Conservation (phyloP, 2,329 filamentous ascomycete genomes). For the Pestalotiopsis sp. region DNA sequence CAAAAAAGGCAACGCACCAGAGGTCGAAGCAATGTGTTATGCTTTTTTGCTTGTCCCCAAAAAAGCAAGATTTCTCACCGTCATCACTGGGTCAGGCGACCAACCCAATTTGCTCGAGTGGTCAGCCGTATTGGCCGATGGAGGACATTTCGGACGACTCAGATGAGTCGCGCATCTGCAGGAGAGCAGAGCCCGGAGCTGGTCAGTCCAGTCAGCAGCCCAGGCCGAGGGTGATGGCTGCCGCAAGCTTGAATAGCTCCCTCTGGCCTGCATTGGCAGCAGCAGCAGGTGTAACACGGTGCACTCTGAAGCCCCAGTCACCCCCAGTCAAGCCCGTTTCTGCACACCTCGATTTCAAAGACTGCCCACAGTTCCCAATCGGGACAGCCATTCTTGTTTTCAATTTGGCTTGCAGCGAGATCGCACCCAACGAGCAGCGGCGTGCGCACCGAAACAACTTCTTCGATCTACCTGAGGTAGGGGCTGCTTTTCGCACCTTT, state of each 20-base stretch:
- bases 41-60: not conserved
- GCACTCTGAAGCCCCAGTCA: not conserved
- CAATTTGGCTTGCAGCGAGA: not conserved
- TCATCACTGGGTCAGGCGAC: slow-evolving; percentile 31
- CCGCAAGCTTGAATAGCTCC: slow-evolving; percentile 32
- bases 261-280: slow-evolving; percentile 26
- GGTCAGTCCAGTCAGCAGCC: slow-evolving; percentile 31
- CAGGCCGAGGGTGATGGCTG: slow-evolving; percentile 32
- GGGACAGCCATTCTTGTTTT: not conserved
- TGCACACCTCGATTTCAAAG: slow-evolving; percentile 3
- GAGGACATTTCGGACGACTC: slow-evolving; percentile 20
- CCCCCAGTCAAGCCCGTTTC: slow-evolving; percentile 5
- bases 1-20: not conserved
- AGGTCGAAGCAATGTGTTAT: slow-evolving; percentile 1
- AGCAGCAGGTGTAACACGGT: slow-evolving; percentile 22
- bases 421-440: not conserved
- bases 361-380: slow-evolving; percentile 2
- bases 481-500: not conserved
- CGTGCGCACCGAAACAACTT: not conserved
- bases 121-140: slow-evolving; percentile 34
- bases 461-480: not conserved
- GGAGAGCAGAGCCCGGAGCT: slow-evolving; percentile 30
- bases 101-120: slow-evolving; percentile 31
- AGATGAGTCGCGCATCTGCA: slow-evolving; percentile 33
- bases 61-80: slow-evolving; percentile 26